Evolutionary conservation across 768 basidiomycete genomes (phyloP).

Genomic region (Tulasnella sp.): DNA sequence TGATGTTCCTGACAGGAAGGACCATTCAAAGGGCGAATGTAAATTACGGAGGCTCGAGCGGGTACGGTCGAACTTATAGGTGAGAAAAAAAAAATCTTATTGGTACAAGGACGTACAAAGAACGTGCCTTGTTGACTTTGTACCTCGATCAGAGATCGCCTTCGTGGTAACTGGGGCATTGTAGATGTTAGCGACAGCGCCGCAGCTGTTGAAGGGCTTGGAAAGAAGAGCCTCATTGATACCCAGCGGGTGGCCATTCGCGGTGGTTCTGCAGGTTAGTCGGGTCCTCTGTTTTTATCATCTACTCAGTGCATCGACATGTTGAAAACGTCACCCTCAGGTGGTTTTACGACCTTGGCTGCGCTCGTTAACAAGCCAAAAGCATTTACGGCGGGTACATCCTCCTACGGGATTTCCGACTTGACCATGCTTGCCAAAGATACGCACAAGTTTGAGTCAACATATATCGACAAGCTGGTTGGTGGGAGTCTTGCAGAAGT

Average conservation of each 20-base stretch:
- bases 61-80: slow-evolving; percentile 61
- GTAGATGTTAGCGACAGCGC: slow-evolving; percentile 61
- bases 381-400: slow-evolving; percentile 52
- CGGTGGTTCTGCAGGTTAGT: slow-evolving; percentile 45
- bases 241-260: slow-evolving; percentile 52
- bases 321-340: slow-evolving; percentile 22
- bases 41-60: slow-evolving; percentile 65
- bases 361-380: slow-evolving; percentile 31
- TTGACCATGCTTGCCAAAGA: slow-evolving; percentile 43
- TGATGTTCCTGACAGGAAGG: neutral
- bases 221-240: slow-evolving; percentile 48
- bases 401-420: slow-evolving; percentile 60
- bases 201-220: slow-evolving; percentile 39
- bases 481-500: slow-evolving; percentile 44
- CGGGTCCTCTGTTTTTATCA: no score
- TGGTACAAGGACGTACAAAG: no score
- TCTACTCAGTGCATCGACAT: neutral
- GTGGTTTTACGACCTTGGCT: slow-evolving; percentile 57
- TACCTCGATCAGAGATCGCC: slow-evolving; percentile 33
- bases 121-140: no score
- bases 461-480: slow-evolving; percentile 49
- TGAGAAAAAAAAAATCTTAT: no score
- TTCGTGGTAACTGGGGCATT: slow-evolving; percentile 59
- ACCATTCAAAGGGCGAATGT: slow-evolving; percentile 46
- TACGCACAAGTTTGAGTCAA: slow-evolving; percentile 63